Percentiles rank a stretch among this genome's conserved stretches.
Evolutionary conservation across 129 eudicot species (phyloP).

Genomic region (Daucus carota): DNA sequence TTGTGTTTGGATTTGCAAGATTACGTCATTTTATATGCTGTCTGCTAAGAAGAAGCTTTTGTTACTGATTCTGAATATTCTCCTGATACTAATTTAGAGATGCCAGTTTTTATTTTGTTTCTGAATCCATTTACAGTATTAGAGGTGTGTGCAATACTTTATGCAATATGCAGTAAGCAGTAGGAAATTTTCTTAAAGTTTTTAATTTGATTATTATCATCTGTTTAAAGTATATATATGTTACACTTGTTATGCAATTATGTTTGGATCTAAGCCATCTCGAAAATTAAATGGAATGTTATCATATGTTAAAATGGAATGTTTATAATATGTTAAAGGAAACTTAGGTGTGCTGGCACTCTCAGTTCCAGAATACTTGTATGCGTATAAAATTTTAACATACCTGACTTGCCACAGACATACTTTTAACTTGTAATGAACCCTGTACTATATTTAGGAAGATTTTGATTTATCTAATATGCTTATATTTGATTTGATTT

Average conservation of each 20-base stretch:
- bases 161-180: no score
- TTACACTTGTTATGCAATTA: not conserved
- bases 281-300: not conserved
- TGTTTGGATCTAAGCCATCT: not conserved
- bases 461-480: not conserved
- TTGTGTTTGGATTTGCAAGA: no score
- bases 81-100: not conserved
- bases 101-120: not conserved
- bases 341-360: not conserved
- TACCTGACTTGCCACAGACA: not conserved
- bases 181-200: not conserved
- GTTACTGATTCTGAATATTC: not conserved
- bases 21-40: not conserved
- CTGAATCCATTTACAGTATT: not conserved
- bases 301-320: no score
- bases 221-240: not conserved
- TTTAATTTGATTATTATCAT: not conserved
- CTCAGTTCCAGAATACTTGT: not conserved
- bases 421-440: not conserved
- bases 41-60: not conserved
- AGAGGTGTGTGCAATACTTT: not conserved
- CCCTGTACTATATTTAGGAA: not conserved
- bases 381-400: not conserved
- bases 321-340: not conserved
- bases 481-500: not conserved